phyloP scores from a whole-genome alignment of 768 basidiomycete genomes.

The Epithele typhae region DNA sequence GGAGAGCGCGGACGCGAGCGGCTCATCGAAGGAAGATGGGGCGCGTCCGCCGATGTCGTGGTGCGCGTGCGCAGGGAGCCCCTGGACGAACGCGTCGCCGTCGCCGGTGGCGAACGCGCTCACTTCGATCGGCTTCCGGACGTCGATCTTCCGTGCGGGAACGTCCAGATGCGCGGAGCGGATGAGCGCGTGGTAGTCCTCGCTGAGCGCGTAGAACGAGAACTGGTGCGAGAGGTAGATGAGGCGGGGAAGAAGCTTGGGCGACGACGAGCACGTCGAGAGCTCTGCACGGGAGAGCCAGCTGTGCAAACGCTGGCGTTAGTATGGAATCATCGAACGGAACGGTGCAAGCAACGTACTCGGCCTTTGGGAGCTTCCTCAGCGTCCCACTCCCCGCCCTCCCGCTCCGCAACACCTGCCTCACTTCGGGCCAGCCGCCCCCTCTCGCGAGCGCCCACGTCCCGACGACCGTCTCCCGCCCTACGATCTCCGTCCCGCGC shows the following conservation, averaged over 20 bases:
- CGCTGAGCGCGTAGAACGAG: conserved; percentile 68
- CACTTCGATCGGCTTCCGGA: conserved; percentile 68
- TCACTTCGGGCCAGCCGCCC: conserved; percentile 51
- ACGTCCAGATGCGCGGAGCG: conserved; percentile 59
- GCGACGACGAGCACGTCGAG: conserved; percentile 61
- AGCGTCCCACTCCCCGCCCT: conserved; percentile 1
- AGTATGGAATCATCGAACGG: conserved; percentile 9
- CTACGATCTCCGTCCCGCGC: conserved; percentile 31
- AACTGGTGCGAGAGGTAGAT: conserved; percentile 87
- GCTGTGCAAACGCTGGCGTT: conserved; percentile 32
- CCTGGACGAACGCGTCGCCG: conserved; percentile 51
- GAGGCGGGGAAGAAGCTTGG: conserved; percentile 59
- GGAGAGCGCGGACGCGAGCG: conserved; percentile 68
- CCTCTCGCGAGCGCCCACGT: conserved; percentile 61
- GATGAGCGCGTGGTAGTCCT: conserved; percentile 78
- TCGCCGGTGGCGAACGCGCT: conserved; percentile 42
- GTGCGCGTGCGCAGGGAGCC: conserved; percentile 30
- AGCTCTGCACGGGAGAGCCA: conserved; percentile 81
- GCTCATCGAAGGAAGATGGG: conserved; percentile 71
- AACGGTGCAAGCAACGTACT: conserved; percentile 25
- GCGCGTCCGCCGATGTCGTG: conserved; percentile 42
- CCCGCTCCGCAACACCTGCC: conserved; percentile 23
- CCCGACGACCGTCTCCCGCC: conserved; percentile 43
- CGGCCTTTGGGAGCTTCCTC: conserved; percentile 22
- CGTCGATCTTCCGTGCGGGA: conserved; percentile 56